A percentile compares a stretch with the other conserved stretches of the same genome.
These are phyloP conservation scores for Trichoderma orchidacearum DNA, from an alignment of 495 filamentous ascomycete species.

Conservation along the genomic window DNA sequence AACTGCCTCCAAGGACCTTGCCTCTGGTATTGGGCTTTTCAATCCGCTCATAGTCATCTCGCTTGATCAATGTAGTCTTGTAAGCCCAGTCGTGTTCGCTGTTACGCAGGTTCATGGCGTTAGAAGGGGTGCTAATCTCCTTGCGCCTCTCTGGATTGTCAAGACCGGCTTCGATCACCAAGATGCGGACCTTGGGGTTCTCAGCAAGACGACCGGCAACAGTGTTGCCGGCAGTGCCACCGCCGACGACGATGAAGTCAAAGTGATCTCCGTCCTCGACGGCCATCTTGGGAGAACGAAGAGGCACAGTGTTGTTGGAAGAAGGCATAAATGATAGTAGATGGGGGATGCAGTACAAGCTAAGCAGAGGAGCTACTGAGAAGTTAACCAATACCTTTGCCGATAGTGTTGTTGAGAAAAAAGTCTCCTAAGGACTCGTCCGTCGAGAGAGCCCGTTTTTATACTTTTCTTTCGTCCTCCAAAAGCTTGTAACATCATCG, in stretches of 20 bases:
- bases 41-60: conserved; percentile 44
- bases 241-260: conserved; percentile 32
- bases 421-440: too few species aligned
- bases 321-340: background rate
- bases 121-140: conserved; percentile 38
- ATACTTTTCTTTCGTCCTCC: too few species aligned
- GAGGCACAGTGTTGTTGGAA: conserved; percentile 20
- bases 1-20: conserved; percentile 43
- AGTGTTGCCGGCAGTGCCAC: conserved; percentile 44
- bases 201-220: conserved; percentile 48
- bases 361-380: background rate
- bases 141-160: conserved; percentile 43
- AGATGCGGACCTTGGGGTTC: conserved; percentile 36
- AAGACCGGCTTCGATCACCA: conserved; percentile 44
- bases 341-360: background rate
- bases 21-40: conserved; percentile 52
- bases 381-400: background rate
- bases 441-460: background rate
- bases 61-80: conserved; percentile 49
- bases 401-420: too few species aligned
- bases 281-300: background rate
- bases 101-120: conserved; percentile 37
- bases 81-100: conserved; percentile 50
- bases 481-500: too few species aligned
- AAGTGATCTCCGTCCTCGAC: conserved; percentile 13